Evolutionary conservation across 2,329 filamentous ascomycete species (phyloP).

Genomic region (Lasiodiplodia citricola): DNA sequence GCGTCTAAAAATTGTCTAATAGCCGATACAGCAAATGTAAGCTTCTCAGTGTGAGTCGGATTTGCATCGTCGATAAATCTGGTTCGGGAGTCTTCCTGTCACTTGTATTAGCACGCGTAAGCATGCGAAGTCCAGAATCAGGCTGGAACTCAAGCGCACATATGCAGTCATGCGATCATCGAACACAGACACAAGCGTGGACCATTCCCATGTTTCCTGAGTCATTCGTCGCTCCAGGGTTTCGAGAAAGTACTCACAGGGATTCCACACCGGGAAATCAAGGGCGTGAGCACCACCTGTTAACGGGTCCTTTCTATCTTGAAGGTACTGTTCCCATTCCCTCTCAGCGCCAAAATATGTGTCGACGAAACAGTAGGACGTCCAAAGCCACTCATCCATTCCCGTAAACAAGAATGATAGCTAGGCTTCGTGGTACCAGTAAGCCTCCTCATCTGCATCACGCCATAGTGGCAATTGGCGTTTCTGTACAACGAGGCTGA

Average conservation of each 20-base stretch:
- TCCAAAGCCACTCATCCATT: constrained; percentile 28
- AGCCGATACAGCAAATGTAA: too few relatives aligned
- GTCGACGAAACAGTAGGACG: constrained; percentile 27
- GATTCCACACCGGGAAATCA: constrained; percentile 1
- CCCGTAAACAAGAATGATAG: constrained; percentile 25
- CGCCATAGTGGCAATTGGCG: too few relatives aligned
- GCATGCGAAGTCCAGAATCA: too few relatives aligned
- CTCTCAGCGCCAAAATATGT: constrained; percentile 23
- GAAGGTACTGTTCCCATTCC: not conserved
- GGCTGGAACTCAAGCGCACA: too few relatives aligned
- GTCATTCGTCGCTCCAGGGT: not conserved
- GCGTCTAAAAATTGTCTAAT: constrained; percentile 16
- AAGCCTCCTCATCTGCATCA: too few relatives aligned
- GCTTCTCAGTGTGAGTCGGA: too few relatives aligned
- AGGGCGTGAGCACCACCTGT: not conserved
- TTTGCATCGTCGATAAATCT: too few relatives aligned
- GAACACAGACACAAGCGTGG: not conserved
- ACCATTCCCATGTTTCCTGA: not conserved
- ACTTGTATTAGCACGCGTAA: too few relatives aligned
- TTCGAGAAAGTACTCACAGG: not conserved
- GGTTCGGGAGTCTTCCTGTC: too few relatives aligned
- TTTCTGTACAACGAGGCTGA: too few relatives aligned
- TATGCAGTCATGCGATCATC: not conserved
- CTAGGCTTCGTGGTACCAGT: constrained; percentile 23
- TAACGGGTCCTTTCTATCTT: not conserved